Evolutionary conservation across 345 rosid genomes (phyloP).

Genomic region (Noccaea caerulescens): DNA sequence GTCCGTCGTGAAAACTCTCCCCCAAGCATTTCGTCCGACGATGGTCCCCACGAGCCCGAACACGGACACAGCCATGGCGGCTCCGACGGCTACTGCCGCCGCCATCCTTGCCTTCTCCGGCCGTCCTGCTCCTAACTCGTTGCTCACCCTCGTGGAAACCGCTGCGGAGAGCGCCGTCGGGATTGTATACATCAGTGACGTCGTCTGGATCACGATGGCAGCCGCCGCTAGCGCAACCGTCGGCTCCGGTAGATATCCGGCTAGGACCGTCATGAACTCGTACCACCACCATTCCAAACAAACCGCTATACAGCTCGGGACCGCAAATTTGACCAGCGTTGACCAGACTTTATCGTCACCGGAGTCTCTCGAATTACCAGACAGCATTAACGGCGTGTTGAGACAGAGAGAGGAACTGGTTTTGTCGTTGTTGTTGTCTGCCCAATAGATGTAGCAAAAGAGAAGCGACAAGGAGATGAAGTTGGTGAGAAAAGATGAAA

Average conservation of each 20-base stretch:
- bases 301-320: conserved; percentile 83
- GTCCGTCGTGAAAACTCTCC: conserved; percentile 62
- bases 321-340: conserved; percentile 58
- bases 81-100: conserved; percentile 57
- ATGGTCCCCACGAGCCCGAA: conserved; percentile 68
- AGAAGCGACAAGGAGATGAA: conserved; percentile 67
- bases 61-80: conserved; percentile 55
- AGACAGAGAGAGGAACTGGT: conserved; percentile 23
- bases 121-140: conserved; percentile 82
- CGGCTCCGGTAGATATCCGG: conserved; percentile 71
- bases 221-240: conserved; percentile 65
- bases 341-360: conserved; percentile 56
- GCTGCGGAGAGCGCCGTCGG: conserved; percentile 75
- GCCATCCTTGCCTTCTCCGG: conserved; percentile 67
- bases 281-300: conserved; percentile 99
- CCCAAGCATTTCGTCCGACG: conserved; percentile 73
- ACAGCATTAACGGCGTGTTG: conserved; percentile 31
- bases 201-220: conserved; percentile 84
- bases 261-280: conserved; percentile 85
- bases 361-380: conserved; percentile 13
- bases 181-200: conserved; percentile 80
- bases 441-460: conserved; percentile 51
- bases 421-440: conserved; percentile 21
- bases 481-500: conserved; percentile 65
- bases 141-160: conserved; percentile 82